Conservation (phyloP, 352 stramenopile genomes). For the Globisporangium okanoganense region DNA sequence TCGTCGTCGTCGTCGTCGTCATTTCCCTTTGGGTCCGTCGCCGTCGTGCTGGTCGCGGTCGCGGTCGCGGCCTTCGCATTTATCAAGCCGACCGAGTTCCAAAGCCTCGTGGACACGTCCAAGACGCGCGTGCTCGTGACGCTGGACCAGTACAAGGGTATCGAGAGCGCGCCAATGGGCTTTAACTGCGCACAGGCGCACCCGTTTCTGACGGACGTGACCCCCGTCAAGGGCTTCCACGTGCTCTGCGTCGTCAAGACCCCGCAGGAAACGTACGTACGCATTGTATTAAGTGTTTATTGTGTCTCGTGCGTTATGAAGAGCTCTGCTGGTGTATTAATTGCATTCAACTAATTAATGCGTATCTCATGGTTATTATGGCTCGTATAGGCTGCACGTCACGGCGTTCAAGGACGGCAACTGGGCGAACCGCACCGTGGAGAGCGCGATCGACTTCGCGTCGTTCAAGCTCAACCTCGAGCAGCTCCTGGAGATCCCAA, state of each 20-base stretch:
- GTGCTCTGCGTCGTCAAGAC: constrained; percentile 57
- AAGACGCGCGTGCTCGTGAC: constrained; percentile 15
- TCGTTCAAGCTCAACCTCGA: constrained; percentile 35
- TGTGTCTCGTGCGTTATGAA: not conserved
- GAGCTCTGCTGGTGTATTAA: not conserved
- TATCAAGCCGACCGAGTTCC: constrained; percentile 10
- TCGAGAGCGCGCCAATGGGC: constrained; percentile 7
- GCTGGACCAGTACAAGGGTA: constrained; percentile 13
- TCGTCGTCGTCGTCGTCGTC: constrained; percentile 15
- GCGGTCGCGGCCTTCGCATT: constrained; percentile 14
- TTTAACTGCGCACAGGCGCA: constrained; percentile 36
- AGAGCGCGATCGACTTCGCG: constrained; percentile 34
- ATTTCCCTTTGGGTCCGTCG: constrained; percentile 11
- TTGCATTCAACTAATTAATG: not conserved
- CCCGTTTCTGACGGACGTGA: constrained; percentile 49
- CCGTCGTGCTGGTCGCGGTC: constrained; percentile 16
- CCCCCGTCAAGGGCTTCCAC: constrained; percentile 66
- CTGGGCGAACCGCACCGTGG: constrained; percentile 15
- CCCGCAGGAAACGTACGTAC: constrained; percentile 38
- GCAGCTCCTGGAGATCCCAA: constrained; percentile 32
- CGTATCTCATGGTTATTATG: constrained; percentile 2
- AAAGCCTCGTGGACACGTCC: constrained; percentile 10
- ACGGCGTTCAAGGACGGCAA: constrained; percentile 65
- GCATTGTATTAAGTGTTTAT: too few relatives aligned
- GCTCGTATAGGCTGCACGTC: constrained; percentile 29